These are phyloP conservation scores for Vitis cinerea DNA, from an alignment of 164 flowering plant species.

Conservation along the genomic window DNA sequence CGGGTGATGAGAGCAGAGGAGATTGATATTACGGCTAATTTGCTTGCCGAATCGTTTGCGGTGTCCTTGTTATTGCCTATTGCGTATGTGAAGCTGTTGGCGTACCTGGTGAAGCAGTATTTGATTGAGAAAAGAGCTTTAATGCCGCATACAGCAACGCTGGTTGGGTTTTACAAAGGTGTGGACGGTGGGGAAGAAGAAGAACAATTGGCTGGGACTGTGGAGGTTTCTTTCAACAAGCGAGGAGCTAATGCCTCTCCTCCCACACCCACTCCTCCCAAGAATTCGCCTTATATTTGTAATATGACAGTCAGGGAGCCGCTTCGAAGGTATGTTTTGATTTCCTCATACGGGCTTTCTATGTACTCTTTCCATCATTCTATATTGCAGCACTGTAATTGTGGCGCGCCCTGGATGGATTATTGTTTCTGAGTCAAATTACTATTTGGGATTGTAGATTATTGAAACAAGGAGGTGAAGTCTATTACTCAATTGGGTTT, in stretches of 20 bases:
- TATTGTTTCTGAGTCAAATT: background rate
- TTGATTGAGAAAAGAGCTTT: constrained; percentile 65
- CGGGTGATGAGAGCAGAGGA: constrained; percentile 64
- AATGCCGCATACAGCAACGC: constrained; percentile 76
- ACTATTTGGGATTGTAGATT: background rate
- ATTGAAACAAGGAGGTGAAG: background rate
- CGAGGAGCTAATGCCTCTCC: constrained; percentile 73
- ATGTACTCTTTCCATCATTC: too few relatives aligned
- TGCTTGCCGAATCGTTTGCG: constrained; percentile 80
- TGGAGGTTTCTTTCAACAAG: constrained; percentile 72
- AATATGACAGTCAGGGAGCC: constrained; percentile 80
- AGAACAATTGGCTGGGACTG: constrained; percentile 71
- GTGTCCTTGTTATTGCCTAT: constrained; percentile 69
- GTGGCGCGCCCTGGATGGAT: background rate
- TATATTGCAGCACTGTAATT: too few relatives aligned
- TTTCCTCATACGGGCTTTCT: background rate
- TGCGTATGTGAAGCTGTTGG: constrained; percentile 46
- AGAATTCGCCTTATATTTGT: constrained; percentile 73
- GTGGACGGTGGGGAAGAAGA: constrained; percentile 27
- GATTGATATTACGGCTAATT: constrained; percentile 48
- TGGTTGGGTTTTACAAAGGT: constrained; percentile 61
- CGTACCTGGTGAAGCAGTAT: constrained; percentile 75
- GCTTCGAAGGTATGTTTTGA: constrained; percentile 60
- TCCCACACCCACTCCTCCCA: constrained; percentile 79
- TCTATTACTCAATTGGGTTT: too few relatives aligned